A percentile compares a stretch with the other conserved stretches of the same genome.
phyloP scores from a whole-genome alignment of 2,329 filamentous ascomycete species.

The Fusarium sp. region DNA sequence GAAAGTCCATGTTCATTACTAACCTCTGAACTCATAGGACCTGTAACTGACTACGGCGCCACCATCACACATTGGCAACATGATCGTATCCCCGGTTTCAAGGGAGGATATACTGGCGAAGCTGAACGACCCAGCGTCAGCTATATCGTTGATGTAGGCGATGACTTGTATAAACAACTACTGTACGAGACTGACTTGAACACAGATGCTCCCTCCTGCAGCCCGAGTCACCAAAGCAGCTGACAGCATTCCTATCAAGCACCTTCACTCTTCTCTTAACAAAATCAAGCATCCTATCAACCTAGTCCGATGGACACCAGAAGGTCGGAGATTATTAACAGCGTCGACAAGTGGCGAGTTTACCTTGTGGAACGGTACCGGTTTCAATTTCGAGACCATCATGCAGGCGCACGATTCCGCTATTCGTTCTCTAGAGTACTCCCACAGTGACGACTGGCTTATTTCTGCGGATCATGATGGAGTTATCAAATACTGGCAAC shows the following conservation, averaged over 20 bases:
- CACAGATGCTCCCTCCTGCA: conserved; percentile 86
- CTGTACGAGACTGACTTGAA: conserved; percentile 30
- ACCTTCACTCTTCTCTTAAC: conserved; percentile 97
- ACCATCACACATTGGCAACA: conserved; percentile 94
- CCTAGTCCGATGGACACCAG: conserved; percentile 96
- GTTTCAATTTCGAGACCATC: conserved; percentile 99
- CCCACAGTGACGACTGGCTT: conserved; percentile 96
- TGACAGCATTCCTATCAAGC: conserved; percentile 92
- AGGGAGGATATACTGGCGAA: conserved; percentile 78
- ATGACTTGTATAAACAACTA: neutral
- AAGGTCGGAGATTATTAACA: conserved; percentile 90
- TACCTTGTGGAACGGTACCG: conserved; percentile 97
- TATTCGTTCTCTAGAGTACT: conserved; percentile 86
- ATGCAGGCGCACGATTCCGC: conserved; percentile 97
- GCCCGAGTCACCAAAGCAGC: conserved; percentile 80
- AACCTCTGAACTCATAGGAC: conserved; percentile 66
- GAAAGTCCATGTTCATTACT: conserved; percentile 36
- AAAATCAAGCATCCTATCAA: conserved; percentile 99
- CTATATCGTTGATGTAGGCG: conserved; percentile 87
- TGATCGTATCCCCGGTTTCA: conserved; percentile 77
- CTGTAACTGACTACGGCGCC: conserved; percentile 93
- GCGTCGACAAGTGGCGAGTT: conserved; percentile 98
- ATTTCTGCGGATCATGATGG: conserved; percentile 96
- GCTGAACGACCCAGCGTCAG: conserved; percentile 86
- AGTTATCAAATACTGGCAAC: conserved; percentile 97